Evolutionary conservation across 345 rosid genomes (phyloP).

Genomic region (Ailanthus altissimus): DNA sequence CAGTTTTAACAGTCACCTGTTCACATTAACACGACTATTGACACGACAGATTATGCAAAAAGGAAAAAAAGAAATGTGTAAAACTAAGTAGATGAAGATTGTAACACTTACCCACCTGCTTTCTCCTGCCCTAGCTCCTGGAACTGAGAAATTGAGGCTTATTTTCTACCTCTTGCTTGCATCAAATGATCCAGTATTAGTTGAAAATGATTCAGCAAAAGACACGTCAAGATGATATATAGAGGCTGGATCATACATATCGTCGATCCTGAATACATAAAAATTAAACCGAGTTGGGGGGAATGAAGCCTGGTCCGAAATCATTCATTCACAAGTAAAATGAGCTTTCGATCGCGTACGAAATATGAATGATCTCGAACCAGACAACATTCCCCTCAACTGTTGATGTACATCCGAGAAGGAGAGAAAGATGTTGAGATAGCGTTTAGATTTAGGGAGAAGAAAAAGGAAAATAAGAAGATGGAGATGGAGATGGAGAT

Average conservation of each 20-base stretch:
- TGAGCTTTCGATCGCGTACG: constrained; percentile 1
- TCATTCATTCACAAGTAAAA: constrained; percentile 26
- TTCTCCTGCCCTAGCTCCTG: neutral
- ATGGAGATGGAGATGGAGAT: constrained; percentile 10
- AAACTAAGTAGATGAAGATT: neutral
- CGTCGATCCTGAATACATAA: neutral
- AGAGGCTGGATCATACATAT: neutral
- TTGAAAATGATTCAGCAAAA: neutral
- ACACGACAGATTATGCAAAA: constrained; percentile 9
- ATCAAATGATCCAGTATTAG: neutral
- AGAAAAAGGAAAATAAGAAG: neutral
- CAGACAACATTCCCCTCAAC: constrained; percentile 87
- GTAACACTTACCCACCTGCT: neutral
- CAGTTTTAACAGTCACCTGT: constrained; percentile 11
- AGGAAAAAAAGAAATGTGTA: neutral
- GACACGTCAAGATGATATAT: neutral
- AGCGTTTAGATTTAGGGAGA: neutral
- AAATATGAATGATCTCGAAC: constrained; percentile 66
- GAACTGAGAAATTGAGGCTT: neutral
- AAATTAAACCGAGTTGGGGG: constrained; percentile 56
- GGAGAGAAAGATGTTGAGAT: neutral
- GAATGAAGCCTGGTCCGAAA: constrained; percentile 99
- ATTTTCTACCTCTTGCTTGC: neutral
- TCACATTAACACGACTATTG: constrained; percentile 23
- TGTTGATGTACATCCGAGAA: constrained; percentile 15